Evolutionary conservation across 2,329 filamentous ascomycete species (phyloP).

Genomic region (Ceratocystis cacaofunesta): DNA sequence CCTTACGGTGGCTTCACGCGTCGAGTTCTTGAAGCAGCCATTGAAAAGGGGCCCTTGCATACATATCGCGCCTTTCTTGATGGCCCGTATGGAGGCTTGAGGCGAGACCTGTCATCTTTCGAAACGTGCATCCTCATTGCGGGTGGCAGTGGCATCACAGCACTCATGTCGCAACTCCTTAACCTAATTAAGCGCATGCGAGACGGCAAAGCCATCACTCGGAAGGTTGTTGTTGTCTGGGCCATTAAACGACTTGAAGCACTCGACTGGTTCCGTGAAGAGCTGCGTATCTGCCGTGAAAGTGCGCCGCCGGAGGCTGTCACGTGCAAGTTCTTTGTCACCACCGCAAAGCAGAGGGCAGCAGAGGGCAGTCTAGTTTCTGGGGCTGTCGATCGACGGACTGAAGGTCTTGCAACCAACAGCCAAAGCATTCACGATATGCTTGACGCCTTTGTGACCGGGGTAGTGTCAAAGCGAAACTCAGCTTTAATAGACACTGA

Average conservation of each 20-base stretch:
- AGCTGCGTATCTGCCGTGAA: slow-evolving; percentile 80
- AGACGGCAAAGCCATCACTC: slow-evolving; percentile 84
- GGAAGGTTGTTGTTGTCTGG: slow-evolving; percentile 87
- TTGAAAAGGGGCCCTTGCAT: slow-evolving; percentile 76
- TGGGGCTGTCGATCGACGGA: slow-evolving; percentile 20
- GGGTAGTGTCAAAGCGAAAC: slow-evolving; percentile 73
- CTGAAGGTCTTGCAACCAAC: slow-evolving; percentile 37
- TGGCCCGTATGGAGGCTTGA: slow-evolving; percentile 90
- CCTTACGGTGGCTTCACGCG: slow-evolving; percentile 85
- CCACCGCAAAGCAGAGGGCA: slow-evolving; percentile 43
- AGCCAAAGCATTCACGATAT: slow-evolving; percentile 71
- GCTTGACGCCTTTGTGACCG: slow-evolving; percentile 74
- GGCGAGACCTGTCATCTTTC: slow-evolving; percentile 75
- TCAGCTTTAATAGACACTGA: slow-evolving; percentile 71
- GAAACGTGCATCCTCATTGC: slow-evolving; percentile 88
- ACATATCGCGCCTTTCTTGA: slow-evolving; percentile 88
- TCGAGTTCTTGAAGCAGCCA: slow-evolving; percentile 65
- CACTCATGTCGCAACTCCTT: slow-evolving; percentile 77
- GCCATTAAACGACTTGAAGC: slow-evolving; percentile 78
- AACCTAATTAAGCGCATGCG: slow-evolving; percentile 95
- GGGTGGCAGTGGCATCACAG: slow-evolving; percentile 87
- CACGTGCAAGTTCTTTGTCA: slow-evolving; percentile 90
- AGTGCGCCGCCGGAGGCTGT: slow-evolving; percentile 77
- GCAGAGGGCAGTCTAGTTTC: slow-evolving; percentile 20
- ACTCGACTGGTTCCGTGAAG: slow-evolving; percentile 96